phyloP scores from a whole-genome alignment of 306 rosid genomes.

The Glycine tomentella region DNA sequence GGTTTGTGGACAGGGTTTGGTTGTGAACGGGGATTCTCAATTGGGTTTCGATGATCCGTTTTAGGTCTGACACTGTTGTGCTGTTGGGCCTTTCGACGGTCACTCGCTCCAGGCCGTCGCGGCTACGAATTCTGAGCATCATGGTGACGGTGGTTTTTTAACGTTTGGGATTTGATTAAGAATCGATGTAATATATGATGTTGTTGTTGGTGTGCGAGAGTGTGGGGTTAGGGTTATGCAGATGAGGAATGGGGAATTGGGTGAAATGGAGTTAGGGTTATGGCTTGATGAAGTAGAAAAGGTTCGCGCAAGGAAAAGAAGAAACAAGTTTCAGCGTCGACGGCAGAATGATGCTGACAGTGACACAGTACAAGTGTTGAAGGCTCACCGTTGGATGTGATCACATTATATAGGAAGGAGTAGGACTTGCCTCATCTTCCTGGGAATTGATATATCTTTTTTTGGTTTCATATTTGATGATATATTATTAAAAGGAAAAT shows the following conservation, averaged over 20 bases:
- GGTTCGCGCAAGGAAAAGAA: neutral
- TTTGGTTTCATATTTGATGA: too few species aligned
- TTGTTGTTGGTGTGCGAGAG: too few species aligned
- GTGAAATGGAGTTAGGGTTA: neutral
- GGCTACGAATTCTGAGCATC: too few species aligned
- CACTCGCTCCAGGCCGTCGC: too few species aligned
- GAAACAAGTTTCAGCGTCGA: neutral
- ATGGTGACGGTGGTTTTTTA: neutral
- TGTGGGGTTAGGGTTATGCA: neutral
- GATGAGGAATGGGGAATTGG: neutral
- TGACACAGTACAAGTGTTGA: neutral
- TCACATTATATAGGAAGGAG: neutral
- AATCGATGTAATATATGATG: neutral
- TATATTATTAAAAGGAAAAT: too few species aligned
- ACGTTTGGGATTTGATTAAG: neutral
- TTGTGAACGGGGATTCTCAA: too few species aligned
- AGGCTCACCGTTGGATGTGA: neutral
- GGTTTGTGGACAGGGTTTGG: too few species aligned
- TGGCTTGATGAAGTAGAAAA: conserved; percentile 33
- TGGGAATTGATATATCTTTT: too few species aligned
- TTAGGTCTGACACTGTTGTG: too few species aligned
- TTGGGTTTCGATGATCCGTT: too few species aligned
- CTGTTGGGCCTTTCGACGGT: too few species aligned
- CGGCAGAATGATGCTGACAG: neutral
- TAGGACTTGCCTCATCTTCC: neutral